Percentiles rank a stretch among this genome's conserved stretches.
These are phyloP conservation scores for Tetrahymena thermophila DNA, from an alignment of 73 alveolate genomes.

Conservation along the genomic window DNA sequence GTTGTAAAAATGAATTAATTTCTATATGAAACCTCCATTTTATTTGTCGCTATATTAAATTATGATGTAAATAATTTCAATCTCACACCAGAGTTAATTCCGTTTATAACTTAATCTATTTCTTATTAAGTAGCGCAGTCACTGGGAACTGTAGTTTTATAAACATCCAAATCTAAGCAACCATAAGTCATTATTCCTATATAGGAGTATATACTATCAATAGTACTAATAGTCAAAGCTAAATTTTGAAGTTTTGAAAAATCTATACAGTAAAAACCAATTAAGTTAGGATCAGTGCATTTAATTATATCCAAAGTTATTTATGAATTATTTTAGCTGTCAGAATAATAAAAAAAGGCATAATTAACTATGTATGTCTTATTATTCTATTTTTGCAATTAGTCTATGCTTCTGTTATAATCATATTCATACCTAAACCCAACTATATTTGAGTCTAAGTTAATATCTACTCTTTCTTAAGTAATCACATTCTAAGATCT, in stretches of 20 bases:
- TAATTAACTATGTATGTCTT: neutral
- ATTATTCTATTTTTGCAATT: no score
- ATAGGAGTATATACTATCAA: neutral
- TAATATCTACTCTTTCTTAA: neutral
- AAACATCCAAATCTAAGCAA: neutral
- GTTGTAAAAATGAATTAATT: neutral
- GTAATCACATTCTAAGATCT: neutral
- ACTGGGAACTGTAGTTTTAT: neutral
- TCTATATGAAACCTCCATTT: neutral
- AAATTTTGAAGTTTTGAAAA: neutral
- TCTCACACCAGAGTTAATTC: neutral
- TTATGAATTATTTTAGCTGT: no score
- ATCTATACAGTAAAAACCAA: neutral
- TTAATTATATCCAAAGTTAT: no score
- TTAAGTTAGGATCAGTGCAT: neutral
- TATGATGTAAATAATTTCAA: neutral
- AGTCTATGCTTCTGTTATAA: neutral
- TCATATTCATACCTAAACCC: neutral
- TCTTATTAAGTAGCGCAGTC: neutral
- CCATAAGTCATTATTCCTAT: neutral
- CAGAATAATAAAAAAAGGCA: neutral
- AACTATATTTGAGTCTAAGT: no score
- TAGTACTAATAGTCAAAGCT: no score
- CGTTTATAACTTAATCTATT: neutral
- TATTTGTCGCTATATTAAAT: neutral